phyloP scores from a whole-genome alignment of 2,329 filamentous ascomycete species.

The Aureobasidium sp. region DNA sequence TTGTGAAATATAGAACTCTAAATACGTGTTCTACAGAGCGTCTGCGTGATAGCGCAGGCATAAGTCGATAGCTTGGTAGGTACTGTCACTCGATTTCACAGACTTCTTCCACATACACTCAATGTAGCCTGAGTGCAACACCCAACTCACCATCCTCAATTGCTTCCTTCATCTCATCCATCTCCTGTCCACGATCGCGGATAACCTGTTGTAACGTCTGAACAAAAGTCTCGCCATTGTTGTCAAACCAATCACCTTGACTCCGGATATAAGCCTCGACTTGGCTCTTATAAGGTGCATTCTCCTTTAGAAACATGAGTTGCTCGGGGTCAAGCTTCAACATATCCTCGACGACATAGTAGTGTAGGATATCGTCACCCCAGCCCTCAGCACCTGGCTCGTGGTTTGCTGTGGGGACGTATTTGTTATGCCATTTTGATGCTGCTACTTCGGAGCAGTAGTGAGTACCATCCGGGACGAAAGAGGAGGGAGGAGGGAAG shows the following conservation, averaged over 20 bases:
- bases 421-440: slow-evolving; percentile 18
- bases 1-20: no score
- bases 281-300: slow-evolving; percentile 50
- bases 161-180: slow-evolving; percentile 54
- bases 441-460: not conserved
- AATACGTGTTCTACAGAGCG: no score
- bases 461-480: slow-evolving; percentile 16
- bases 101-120: not conserved
- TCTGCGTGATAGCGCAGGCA: no score
- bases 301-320: slow-evolving; percentile 50
- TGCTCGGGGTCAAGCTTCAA: slow-evolving; percentile 57
- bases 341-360: slow-evolving; percentile 59
- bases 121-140: slow-evolving; percentile 37
- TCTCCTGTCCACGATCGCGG: slow-evolving; percentile 47
- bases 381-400: slow-evolving; percentile 51
- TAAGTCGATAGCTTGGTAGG: no score
- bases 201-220: slow-evolving; percentile 54
- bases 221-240: slow-evolving; percentile 56
- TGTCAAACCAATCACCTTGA: slow-evolving; percentile 55
- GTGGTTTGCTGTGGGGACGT: slow-evolving; percentile 19
- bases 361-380: slow-evolving; percentile 58
- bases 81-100: no score
- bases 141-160: slow-evolving; percentile 65
- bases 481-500: slow-evolving; percentile 34
- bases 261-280: slow-evolving; percentile 48